Conservation (phyloP, 305 asterid species). For the Fraxinus baroniana region DNA sequence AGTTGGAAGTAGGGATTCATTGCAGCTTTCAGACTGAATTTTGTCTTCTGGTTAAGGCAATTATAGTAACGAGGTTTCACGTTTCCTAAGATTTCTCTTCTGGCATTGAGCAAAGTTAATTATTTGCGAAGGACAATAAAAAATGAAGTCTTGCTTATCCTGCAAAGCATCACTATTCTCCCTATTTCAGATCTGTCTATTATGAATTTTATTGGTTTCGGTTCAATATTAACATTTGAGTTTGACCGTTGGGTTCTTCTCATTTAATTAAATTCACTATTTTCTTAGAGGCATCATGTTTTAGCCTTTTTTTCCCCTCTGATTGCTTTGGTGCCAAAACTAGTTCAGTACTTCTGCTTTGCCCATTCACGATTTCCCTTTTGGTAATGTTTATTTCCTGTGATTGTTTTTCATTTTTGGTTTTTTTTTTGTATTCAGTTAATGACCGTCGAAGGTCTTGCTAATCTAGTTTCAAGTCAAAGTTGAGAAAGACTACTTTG, state of each 20-base stretch:
- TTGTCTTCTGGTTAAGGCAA: background rate
- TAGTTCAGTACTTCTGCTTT: background rate
- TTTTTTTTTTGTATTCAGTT: conserved; percentile 13
- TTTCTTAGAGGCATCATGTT: background rate
- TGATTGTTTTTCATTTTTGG: conserved; percentile 19
- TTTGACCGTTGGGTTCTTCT: background rate
- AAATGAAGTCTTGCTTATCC: background rate
- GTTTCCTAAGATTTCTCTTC: background rate
- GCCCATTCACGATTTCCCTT: conserved; percentile 6
- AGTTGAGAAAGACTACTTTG: conserved; percentile 17
- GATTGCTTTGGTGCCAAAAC: background rate
- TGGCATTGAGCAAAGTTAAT: background rate
- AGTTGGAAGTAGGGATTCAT: background rate
- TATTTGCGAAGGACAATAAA: background rate
- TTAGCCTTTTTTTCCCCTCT: background rate
- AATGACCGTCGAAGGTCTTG: conserved; percentile 21
- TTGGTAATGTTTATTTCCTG: conserved; percentile 5
- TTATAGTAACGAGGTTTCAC: background rate
- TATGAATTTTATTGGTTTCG: background rate
- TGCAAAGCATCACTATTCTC: background rate
- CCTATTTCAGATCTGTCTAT: background rate
- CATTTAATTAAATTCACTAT: background rate
- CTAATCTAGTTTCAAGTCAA: conserved; percentile 30
- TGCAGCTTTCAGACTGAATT: conserved; percentile 1
- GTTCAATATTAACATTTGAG: background rate